Base-by-base conservation (phyloP, 306 rosid species). In the Elaeagnus macrophylla region DNA sequence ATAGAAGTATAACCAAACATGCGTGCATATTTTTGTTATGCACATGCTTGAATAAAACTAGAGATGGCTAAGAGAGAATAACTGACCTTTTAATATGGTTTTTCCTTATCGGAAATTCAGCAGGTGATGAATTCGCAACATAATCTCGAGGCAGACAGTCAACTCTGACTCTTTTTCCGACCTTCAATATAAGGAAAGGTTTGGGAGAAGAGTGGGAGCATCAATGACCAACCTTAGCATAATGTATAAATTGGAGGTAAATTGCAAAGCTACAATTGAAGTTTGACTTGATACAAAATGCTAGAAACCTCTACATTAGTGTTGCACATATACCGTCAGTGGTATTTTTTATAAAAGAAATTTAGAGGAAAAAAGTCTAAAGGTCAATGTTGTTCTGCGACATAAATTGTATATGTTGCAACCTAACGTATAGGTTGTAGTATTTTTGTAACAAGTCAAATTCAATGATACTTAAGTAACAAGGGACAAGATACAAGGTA, bases 31-130 rank as follows among this genome's bases (percentile, higher is more conserved):
- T 36, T 13, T 15, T 10, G 38, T 56, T 41, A 39, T 17, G 46
- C 48, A 57, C 12, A 37, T 37, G 39, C 6, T 16, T 16, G 16
- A 3, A 61, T 9, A 40, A 61, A 51, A 13, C 14, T 7, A 7
- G 37, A 17, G 14, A 51, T 2, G 12, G 15, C 7, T 19, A 19
- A 12, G 15, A 51, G 36, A 49, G 54, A 41, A 53, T 37, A 66
- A 72, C 81, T 40, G 53, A 91, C 99, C 96, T 56, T 72, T 61
- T 64, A 44, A 36, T 71, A 25, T 46, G 82, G 73, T 25, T 75
- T 72, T 67, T 80, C 62, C 64, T 68, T 42, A 72, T 77, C 11
- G 77, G 78, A 62, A 77, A 51, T 64, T 72, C 84, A 59, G 78
- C 57, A 44, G 65, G 37, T 8, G 82, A 57, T 15, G 72, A 62